A percentile compares a stretch with the other conserved stretches of the same genome.
Evolutionary conservation across 768 basidiomycete genomes (phyloP).

Genomic region (Rhodotorula kratochvilovae): DNA sequence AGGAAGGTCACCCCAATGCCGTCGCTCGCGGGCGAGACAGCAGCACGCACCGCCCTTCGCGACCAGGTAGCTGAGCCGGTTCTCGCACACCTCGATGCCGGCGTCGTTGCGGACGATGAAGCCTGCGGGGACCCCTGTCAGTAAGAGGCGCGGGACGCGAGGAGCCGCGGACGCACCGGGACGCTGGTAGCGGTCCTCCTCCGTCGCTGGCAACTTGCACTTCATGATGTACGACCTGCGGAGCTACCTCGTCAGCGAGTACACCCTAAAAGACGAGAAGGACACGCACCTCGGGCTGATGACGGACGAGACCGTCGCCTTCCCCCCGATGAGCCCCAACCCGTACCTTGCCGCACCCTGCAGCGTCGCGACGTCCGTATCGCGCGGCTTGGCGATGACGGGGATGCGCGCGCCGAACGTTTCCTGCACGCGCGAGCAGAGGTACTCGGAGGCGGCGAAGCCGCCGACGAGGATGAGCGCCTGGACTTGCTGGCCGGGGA

Average conservation of each 20-base stretch:
- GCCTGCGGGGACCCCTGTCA: conserved; percentile 46
- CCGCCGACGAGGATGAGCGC: conserved; percentile 86
- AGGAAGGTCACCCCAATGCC: not conserved
- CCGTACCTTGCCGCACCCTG: conserved; percentile 49
- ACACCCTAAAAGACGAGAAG: not conserved
- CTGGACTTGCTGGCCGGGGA: conserved; percentile 57
- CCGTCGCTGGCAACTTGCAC: conserved; percentile 79
- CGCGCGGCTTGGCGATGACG: conserved; percentile 73
- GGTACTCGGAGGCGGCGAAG: conserved; percentile 76
- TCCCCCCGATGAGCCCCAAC: conserved; percentile 52
- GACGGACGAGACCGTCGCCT: conserved; percentile 17
- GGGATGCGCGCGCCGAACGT: conserved; percentile 59
- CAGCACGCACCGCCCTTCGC: conserved; percentile 40
- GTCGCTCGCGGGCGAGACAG: not conserved
- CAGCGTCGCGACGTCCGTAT: conserved; percentile 79
- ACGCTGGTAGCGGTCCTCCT: conserved; percentile 72
- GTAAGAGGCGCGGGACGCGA: not conserved
- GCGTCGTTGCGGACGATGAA: conserved; percentile 75
- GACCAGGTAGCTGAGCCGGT: conserved; percentile 55
- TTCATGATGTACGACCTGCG: conserved; percentile 28
- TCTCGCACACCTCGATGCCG: conserved; percentile 74
- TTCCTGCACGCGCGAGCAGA: conserved; percentile 65
- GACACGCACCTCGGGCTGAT: conserved; percentile 14
- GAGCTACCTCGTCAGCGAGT: not conserved
- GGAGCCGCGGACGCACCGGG: conserved; percentile 48